Evolutionary conservation across 2,329 filamentous ascomycete species (phyloP).

Genomic region (Plenodomus lindquistii): DNA sequence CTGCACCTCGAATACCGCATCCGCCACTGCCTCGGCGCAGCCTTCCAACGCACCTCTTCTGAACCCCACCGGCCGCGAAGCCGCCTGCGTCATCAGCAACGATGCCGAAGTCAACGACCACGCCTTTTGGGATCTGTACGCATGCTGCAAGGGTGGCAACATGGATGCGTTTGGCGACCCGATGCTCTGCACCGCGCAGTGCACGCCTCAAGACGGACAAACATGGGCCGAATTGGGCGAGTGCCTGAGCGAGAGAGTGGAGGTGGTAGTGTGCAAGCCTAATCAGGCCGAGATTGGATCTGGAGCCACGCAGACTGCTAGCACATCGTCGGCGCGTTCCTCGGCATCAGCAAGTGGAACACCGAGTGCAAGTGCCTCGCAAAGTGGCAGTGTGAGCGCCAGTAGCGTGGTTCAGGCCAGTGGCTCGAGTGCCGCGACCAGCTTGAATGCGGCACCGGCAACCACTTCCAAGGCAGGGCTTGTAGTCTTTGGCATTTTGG

Average conservation of each 20-base stretch:
- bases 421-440: slow-evolving; percentile 5
- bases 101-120: slow-evolving; percentile 22
- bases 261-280: slow-evolving; percentile 19
- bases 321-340: slow-evolving; percentile 1
- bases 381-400: neutral
- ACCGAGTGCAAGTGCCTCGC: slow-evolving; percentile 1
- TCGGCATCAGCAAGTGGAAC: slow-evolving; percentile 1
- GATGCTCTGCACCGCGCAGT: slow-evolving; percentile 15
- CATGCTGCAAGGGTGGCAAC: slow-evolving; percentile 16
- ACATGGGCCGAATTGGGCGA: slow-evolving; percentile 23
- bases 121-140: slow-evolving; percentile 29
- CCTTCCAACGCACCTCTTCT: slow-evolving; percentile 9
- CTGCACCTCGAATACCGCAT: slow-evolving; percentile 6
- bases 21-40: slow-evolving; percentile 1
- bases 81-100: slow-evolving; percentile 24
- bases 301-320: neutral
- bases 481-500: slow-evolving; percentile 11
- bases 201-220: slow-evolving; percentile 4
- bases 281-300: slow-evolving; percentile 6
- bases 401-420: neutral
- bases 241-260: slow-evolving; percentile 21
- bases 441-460: slow-evolving; percentile 1
- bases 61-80: slow-evolving; percentile 3
- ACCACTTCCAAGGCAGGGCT: slow-evolving; percentile 7
- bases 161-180: slow-evolving; percentile 7